Evolutionary conservation across 805 yeast species (phyloP).

Genomic region (Torulaspora delbrueckii): DNA sequence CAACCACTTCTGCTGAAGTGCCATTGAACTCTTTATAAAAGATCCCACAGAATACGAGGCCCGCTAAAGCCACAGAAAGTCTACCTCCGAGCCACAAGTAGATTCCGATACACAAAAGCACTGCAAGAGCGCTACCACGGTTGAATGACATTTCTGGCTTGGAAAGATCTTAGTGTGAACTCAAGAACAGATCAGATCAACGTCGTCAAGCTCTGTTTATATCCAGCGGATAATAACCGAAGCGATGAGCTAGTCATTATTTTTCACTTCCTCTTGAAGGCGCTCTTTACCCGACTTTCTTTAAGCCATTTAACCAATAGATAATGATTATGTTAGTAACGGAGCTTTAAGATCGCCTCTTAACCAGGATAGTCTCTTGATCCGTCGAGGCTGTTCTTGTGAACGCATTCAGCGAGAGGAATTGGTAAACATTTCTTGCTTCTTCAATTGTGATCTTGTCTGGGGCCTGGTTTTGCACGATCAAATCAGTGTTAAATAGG

Average conservation of each 20-base stretch:
- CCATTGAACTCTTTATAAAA: slow-evolving; percentile 17
- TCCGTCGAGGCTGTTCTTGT: slow-evolving; percentile 22
- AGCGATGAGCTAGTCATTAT: slow-evolving; percentile 1
- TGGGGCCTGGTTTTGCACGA: slow-evolving; percentile 2
- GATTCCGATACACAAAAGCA: slow-evolving; percentile 5
- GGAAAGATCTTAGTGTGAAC: not conserved
- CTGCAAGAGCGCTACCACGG: slow-evolving; percentile 2
- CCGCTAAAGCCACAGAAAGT: slow-evolving; percentile 32
- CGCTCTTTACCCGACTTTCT: not conserved
- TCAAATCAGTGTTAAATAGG: slow-evolving; percentile 11
- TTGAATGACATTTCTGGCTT: slow-evolving; percentile 4
- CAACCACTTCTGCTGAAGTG: slow-evolving; percentile 4
- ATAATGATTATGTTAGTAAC: not conserved
- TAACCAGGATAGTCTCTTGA: slow-evolving; percentile 25
- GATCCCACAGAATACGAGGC: slow-evolving; percentile 26
- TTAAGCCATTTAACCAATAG: not conserved
- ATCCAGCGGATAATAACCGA: not conserved
- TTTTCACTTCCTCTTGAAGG: not conserved
- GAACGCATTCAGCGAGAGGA: slow-evolving; percentile 18
- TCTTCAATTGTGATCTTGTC: slow-evolving; percentile 10
- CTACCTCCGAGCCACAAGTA: slow-evolving; percentile 37
- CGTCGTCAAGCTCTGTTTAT: not conserved
- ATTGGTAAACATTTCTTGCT: slow-evolving; percentile 14
- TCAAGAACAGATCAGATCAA: not conserved
- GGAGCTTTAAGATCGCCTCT: not conserved